phyloP scores from a whole-genome alignment of 164 flowering plant genomes.

The Buxus sempervirens region DNA sequence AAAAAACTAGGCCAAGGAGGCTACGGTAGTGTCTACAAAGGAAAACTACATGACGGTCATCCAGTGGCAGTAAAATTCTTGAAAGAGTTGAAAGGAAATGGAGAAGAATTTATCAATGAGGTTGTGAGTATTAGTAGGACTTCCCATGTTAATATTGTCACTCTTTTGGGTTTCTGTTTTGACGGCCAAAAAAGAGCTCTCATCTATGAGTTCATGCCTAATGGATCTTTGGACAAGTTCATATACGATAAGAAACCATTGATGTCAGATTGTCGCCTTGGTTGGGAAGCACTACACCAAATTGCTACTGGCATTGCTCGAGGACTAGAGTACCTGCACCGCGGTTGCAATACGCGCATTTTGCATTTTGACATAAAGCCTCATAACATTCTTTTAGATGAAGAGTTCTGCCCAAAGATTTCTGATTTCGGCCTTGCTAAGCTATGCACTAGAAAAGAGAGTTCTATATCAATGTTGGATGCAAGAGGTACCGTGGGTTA shows the following conservation, averaged over 20 bases:
- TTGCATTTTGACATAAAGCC: conserved; percentile 50
- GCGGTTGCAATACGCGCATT: conserved; percentile 40
- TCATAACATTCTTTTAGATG: conserved; percentile 39
- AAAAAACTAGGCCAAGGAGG: conserved; percentile 45
- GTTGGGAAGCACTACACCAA: conserved; percentile 25
- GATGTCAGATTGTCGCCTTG: conserved; percentile 10
- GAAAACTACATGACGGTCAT: conserved; percentile 30
- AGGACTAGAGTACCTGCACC: conserved; percentile 43
- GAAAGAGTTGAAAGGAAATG: conserved; percentile 24
- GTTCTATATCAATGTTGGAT: conserved; percentile 30
- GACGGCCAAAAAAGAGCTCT: conserved; percentile 35
- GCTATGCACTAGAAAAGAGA: conserved; percentile 26
- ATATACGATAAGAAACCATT: conserved; percentile 20
- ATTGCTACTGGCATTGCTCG: conserved; percentile 40
- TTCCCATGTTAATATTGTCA: conserved; percentile 38
- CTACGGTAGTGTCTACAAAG: conserved; percentile 45
- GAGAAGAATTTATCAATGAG: conserved; percentile 32
- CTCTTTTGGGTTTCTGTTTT: conserved; percentile 33
- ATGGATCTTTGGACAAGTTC: conserved; percentile 45
- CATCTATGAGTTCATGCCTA: conserved; percentile 38
- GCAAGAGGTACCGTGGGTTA: conserved; percentile 44
- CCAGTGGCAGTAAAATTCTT: conserved; percentile 43
- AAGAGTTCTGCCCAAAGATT: conserved; percentile 37
- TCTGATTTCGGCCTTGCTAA: conserved; percentile 44
- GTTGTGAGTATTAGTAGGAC: conserved; percentile 39